These are phyloP conservation scores for Candida cerambycidarum DNA, from an alignment of 805 yeast genomes.

Conservation along the genomic window DNA sequence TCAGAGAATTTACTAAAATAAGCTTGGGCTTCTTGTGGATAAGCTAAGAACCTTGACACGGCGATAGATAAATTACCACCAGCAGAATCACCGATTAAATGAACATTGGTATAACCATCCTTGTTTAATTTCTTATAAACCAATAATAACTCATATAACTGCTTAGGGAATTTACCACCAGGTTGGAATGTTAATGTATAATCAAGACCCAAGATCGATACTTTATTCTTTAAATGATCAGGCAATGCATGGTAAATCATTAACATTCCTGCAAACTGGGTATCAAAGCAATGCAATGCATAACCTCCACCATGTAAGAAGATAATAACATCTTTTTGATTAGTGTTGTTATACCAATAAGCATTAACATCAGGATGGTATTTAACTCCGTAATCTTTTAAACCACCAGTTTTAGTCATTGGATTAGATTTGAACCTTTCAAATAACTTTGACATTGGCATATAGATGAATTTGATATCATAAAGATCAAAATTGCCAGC, in stretches of 20 bases:
- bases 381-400: constrained; percentile 16
- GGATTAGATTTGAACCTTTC: constrained; percentile 11
- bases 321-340: constrained; percentile 19
- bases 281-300: constrained; percentile 23
- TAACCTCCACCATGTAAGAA: constrained; percentile 44
- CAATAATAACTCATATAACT: constrained; percentile 28
- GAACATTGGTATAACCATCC: constrained; percentile 27
- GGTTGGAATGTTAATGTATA: constrained; percentile 33
- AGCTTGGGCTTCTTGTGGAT: constrained; percentile 28
- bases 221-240: constrained; percentile 13
- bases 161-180: constrained; percentile 30
- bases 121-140: constrained; percentile 24
- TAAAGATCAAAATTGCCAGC: constrained; percentile 22
- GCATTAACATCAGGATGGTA: constrained; percentile 23
- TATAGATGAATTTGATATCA: constrained; percentile 22
- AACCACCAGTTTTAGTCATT: constrained; percentile 11
- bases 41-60: constrained; percentile 24
- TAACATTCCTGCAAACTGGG: constrained; percentile 31
- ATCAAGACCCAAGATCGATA: constrained; percentile 31
- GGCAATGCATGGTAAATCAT: constrained; percentile 29
- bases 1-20: constrained; percentile 18
- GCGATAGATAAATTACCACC: constrained; percentile 37
- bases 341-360: constrained; percentile 33
- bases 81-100: constrained; percentile 43
- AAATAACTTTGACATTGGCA: constrained; percentile 22